Base-by-base conservation (phyloP, 805 yeast species). In the Candida insectalens region DNA sequence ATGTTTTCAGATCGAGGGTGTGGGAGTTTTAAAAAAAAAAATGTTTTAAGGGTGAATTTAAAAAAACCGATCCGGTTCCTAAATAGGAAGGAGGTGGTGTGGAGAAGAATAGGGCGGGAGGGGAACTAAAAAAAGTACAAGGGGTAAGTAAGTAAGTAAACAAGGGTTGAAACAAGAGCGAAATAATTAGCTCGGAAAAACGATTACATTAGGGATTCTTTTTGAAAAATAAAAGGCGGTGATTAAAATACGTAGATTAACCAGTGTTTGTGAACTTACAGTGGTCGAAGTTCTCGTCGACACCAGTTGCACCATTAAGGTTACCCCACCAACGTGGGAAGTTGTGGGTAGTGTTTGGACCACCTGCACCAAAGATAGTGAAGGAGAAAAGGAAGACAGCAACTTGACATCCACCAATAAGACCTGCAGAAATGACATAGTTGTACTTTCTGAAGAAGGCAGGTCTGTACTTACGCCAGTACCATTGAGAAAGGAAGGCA, bases 381-480 rank as follows among this genome's bases (percentile, higher is more conserved):
- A 55, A 55, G 19, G 58, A 53, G 16, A 55, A 43, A 21, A 55
- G 32, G 36, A 55, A 51, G 13, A 55, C 51, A 39, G 53, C 47
- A 10, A 53, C 57, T 39, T 54, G 59, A 19, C 44, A 47, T 10
- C 74, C 74, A 8, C 71, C 71, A n/a, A 70, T 65, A 22, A 69
- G 47, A 3, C 67, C 73, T 40, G 71, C 66, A 28, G 74, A 63
- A 32, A 67, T 52, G 19, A 67, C 60, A 43, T 69, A 69, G 48
- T 69, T 69, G 51, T 68, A 69, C 49, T 68, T 67, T 40, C 66
- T 41, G 46, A 49, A 51, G 42, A 38, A 44, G 12, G 26, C 26
- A 21, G 52, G 52, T 36, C 40, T 41, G 41, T 51, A 47, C 34
- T 42, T 45, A 38, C 51, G 47, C 36, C 46, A 30, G 39, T 43